Conservation (phyloP, 352 stramenopile genomes). For the Phytophthora cajani region DNA sequence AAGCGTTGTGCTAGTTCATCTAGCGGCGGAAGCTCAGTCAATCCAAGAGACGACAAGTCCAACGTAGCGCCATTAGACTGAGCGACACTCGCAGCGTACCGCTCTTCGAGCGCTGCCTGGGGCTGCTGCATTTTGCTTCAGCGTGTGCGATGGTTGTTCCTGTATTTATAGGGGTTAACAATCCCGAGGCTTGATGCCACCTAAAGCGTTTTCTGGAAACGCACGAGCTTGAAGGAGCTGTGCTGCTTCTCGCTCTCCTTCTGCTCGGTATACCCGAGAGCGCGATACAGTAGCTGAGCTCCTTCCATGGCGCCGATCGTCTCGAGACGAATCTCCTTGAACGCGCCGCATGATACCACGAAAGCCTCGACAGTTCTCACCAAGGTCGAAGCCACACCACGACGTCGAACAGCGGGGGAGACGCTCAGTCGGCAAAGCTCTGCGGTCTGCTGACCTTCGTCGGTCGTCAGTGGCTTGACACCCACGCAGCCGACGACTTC, state of each 20-base stretch:
- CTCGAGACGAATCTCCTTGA: slow-evolving; percentile 53
- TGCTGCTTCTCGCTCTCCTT: slow-evolving; percentile 36
- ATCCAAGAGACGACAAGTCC: slow-evolving; percentile 54
- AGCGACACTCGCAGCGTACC: slow-evolving; percentile 21
- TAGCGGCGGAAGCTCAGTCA: slow-evolving; percentile 41
- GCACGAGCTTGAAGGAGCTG: slow-evolving; percentile 62
- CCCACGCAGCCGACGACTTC: slow-evolving; percentile 67
- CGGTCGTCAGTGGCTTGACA: slow-evolving; percentile 44
- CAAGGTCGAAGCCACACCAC: slow-evolving; percentile 56
- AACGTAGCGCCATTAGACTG: slow-evolving; percentile 44
- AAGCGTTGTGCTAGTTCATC: slow-evolving; percentile 41
- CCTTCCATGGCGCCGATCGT: slow-evolving; percentile 70
- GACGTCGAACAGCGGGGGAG: slow-evolving; percentile 41
- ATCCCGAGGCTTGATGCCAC: not conserved
- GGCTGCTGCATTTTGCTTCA: slow-evolving; percentile 7
- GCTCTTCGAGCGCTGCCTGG: slow-evolving; percentile 8
- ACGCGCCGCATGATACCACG: slow-evolving; percentile 28
- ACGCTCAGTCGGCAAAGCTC: slow-evolving; percentile 77
- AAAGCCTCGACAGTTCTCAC: slow-evolving; percentile 55
- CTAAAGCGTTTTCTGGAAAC: slow-evolving; percentile 54
- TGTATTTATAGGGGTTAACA: slow-evolving; percentile 29
- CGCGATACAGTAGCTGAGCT: slow-evolving; percentile 59
- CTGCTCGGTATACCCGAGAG: slow-evolving; percentile 51
- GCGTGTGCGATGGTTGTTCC: slow-evolving; percentile 1
- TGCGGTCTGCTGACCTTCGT: slow-evolving; percentile 20